A percentile compares a stretch with the other conserved stretches of the same genome.
These are phyloP conservation scores for Akanthomyces dipterigenus DNA, from an alignment of 2,329 filamentous ascomycete genomes.

Conservation along the genomic window DNA sequence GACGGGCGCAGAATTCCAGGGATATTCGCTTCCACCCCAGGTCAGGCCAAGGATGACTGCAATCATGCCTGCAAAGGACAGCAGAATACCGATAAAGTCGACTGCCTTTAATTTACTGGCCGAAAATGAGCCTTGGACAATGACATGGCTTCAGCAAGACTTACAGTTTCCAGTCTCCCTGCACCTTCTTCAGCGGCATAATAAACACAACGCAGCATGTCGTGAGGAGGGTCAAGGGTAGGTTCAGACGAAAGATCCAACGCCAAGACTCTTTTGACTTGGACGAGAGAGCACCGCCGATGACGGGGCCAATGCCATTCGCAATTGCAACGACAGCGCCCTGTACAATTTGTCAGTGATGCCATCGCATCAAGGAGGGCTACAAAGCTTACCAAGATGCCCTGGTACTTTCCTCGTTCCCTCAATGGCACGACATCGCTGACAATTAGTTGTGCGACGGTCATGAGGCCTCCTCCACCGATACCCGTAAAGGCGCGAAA, in stretches of 20 bases:
- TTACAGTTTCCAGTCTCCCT: constrained; percentile 42
- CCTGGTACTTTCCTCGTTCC: constrained; percentile 68
- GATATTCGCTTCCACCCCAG: constrained; percentile 54
- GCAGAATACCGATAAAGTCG: constrained; percentile 41
- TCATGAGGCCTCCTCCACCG: constrained; percentile 66
- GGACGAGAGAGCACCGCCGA: constrained; percentile 45
- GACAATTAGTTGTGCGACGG: constrained; percentile 61
- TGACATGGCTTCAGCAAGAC: constrained; percentile 7
- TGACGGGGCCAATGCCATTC: constrained; percentile 48
- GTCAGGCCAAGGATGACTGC: constrained; percentile 44
- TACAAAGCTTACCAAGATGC: constrained; percentile 34
- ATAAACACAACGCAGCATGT: constrained; percentile 43
- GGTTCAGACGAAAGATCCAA: constrained; percentile 48
- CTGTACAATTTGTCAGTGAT: constrained; percentile 15
- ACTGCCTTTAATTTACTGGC: constrained; percentile 41
- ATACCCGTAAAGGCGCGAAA: constrained; percentile 42
- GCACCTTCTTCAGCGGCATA: constrained; percentile 49
- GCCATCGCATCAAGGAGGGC: accelerated
- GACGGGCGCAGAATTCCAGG: constrained; percentile 49
- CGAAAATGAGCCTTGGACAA: neutral
- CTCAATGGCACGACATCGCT: constrained; percentile 64
- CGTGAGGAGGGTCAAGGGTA: constrained; percentile 43
- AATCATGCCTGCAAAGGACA: constrained; percentile 39
- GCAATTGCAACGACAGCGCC: constrained; percentile 45
- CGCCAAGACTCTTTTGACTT: constrained; percentile 40